phyloP scores from a whole-genome alignment of 2,329 filamentous ascomycete genomes.

The Sarocladium brachiariae region DNA sequence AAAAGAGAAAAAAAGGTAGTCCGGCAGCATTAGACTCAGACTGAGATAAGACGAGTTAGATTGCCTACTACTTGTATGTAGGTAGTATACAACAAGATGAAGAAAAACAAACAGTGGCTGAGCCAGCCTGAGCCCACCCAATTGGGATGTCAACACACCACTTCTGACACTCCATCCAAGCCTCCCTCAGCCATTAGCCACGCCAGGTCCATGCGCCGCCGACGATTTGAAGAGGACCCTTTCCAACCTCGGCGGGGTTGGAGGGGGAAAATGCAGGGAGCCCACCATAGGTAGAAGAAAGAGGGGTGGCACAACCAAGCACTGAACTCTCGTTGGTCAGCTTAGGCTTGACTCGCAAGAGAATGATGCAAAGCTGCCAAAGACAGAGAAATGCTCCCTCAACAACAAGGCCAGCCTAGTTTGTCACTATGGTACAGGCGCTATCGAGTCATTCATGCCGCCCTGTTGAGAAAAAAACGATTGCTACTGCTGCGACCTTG shows the following conservation, averaged over 20 bases:
- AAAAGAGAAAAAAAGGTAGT: no score
- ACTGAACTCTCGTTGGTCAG: slow-evolving; percentile 9
- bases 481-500: not conserved
- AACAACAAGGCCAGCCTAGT: not conserved
- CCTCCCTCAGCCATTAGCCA: not conserved
- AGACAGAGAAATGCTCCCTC: not conserved
- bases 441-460: slow-evolving; percentile 9
- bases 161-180: not conserved
- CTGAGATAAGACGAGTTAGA: no score
- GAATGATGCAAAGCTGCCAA: slow-evolving; percentile 3
- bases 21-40: no score
- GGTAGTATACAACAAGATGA: no score
- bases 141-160: not conserved
- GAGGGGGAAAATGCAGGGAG: not conserved
- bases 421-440: not conserved
- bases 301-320: slow-evolving; percentile 1
- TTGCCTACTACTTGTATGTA: no score
- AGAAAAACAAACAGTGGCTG: not conserved
- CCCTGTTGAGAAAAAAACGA: not conserved
- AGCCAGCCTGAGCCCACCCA: not conserved
- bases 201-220: slow-evolving; percentile 1
- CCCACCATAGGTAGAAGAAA: not conserved
- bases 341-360: slow-evolving; percentile 6
- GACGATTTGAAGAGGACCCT: not conserved
- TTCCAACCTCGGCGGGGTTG: slow-evolving; percentile 2